phyloP scores from a whole-genome alignment of 2,329 filamentous ascomycete genomes.

The Calonectria crousiana region DNA sequence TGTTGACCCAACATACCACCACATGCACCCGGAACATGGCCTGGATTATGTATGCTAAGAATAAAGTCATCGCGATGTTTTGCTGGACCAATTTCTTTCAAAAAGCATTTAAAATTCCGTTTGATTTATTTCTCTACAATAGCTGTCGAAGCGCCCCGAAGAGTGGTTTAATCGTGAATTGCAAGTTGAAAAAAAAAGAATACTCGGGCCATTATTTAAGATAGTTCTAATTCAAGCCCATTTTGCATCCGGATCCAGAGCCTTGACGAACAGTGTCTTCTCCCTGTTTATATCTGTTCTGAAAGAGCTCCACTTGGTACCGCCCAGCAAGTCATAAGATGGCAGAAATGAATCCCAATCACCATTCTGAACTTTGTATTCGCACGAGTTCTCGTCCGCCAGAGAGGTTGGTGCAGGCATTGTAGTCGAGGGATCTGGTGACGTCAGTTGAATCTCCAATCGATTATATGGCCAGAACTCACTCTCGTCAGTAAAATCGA shows the following conservation, averaged over 20 bases:
- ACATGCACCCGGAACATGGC: too few species aligned
- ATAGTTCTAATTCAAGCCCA: neutral
- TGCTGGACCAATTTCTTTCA: too few species aligned
- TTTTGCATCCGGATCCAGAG: neutral
- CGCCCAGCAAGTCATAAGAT: neutral
- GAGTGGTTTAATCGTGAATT: neutral
- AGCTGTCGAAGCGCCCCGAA: neutral
- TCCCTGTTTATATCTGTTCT: neutral
- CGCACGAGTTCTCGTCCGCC: neutral
- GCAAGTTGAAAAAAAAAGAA: neutral
- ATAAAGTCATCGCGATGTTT: too few species aligned
- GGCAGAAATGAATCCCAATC: neutral
- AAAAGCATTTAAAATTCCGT: too few species aligned
- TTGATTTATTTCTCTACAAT: too few species aligned
- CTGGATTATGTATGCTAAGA: too few species aligned
- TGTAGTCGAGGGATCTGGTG: neutral
- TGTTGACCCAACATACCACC: too few species aligned
- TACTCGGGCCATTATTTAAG: neutral
- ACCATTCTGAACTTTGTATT: neutral
- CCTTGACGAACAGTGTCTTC: neutral
- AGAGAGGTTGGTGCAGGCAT: neutral
- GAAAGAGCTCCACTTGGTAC: neutral
- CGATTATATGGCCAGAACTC: neutral
- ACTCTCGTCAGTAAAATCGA: neutral
- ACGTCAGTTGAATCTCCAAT: neutral